These are phyloP conservation scores for Solanum sitiens DNA, from an alignment of 257 asterid species.

Conservation along the genomic window DNA sequence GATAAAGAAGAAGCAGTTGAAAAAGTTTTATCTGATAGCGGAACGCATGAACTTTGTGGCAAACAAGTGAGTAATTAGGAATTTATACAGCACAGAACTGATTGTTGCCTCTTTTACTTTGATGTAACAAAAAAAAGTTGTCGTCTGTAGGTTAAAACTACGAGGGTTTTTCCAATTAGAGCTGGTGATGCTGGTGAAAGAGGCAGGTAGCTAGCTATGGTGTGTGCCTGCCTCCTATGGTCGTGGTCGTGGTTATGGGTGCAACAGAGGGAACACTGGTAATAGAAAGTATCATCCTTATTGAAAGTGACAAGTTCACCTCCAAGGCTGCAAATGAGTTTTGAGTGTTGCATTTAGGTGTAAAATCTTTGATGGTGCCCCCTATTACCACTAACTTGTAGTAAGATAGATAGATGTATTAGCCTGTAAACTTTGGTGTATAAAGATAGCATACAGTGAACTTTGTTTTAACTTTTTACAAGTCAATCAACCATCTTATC, in stretches of 20 bases:
- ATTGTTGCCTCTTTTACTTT: neutral
- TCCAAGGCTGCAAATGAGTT: conserved; percentile 1
- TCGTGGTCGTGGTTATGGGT: conserved; percentile 27
- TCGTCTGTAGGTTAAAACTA: conserved; percentile 69
- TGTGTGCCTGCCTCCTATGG: conserved; percentile 42
- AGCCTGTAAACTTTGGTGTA: neutral
- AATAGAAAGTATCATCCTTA: conserved; percentile 76
- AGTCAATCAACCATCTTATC: neutral
- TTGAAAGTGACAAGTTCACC: conserved; percentile 34
- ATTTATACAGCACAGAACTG: neutral
- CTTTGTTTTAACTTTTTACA: neutral
- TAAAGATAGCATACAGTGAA: neutral
- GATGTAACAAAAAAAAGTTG: neutral
- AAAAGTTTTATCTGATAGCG: conserved; percentile 66
- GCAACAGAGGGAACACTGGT: neutral
- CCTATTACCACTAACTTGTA: no score
- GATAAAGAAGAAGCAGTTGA: conserved; percentile 90
- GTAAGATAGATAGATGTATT: neutral
- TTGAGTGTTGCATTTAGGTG: neutral
- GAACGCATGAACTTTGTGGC: conserved; percentile 85
- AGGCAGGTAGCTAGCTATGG: conserved; percentile 39
- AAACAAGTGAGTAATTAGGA: conserved; percentile 57
- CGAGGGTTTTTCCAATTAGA: conserved; percentile 46
- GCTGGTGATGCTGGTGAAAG: conserved; percentile 71
- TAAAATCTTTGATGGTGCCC: neutral